These are phyloP conservation scores for Calonectria ilicicola DNA, from an alignment of 2,329 filamentous ascomycete species.

Conservation along the genomic window DNA sequence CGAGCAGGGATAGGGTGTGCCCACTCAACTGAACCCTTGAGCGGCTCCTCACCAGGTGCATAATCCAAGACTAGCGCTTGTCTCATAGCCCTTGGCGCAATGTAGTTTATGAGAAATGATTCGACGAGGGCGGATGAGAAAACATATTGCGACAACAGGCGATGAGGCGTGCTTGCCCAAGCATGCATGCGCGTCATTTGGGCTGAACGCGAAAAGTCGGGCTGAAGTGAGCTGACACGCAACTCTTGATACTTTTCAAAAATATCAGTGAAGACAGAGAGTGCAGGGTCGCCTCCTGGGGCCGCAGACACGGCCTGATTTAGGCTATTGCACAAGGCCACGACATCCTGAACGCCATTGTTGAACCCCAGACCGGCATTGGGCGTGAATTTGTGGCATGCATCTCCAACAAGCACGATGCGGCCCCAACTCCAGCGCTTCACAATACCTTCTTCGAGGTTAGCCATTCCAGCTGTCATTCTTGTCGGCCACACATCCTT, in stretches of 20 bases:
- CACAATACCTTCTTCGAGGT: constrained; percentile 30
- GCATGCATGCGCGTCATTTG: constrained; percentile 9
- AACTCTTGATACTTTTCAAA: background rate
- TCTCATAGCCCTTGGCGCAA: background rate
- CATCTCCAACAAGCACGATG: constrained; percentile 30
- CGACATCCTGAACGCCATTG: constrained; percentile 17
- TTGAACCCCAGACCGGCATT: constrained; percentile 34
- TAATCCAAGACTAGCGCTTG: background rate
- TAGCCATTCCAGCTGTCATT: constrained; percentile 8
- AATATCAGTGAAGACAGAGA: background rate
- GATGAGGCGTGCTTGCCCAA: background rate
- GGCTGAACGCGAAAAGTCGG: background rate
- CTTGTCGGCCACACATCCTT: background rate
- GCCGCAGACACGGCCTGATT: background rate
- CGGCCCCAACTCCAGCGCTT: constrained; percentile 31
- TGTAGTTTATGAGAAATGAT: background rate
- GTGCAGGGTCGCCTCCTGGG: background rate
- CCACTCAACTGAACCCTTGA: background rate
- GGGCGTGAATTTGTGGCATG: constrained; percentile 35
- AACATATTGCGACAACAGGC: background rate
- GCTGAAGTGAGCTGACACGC: background rate
- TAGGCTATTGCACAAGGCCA: background rate
- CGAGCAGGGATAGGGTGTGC: background rate
- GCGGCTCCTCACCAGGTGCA: background rate
- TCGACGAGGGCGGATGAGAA: background rate